phyloP scores from a whole-genome alignment of 176 grass and related monocot genomes.

The Ampelocalamus luodianensis region DNA sequence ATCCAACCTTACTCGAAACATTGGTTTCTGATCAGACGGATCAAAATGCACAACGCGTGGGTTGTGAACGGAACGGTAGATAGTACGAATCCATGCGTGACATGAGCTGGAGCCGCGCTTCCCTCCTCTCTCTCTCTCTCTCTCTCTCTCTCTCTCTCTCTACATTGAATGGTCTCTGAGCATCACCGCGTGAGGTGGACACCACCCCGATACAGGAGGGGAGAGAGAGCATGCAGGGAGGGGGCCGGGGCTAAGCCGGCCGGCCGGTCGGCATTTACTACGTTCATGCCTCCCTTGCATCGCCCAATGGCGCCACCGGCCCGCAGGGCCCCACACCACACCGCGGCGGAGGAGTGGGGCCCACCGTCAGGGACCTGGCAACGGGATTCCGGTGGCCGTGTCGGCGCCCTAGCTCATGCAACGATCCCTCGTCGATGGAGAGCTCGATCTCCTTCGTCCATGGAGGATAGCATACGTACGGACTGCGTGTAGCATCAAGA shows the following conservation, averaged over 20 bases:
- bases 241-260: background rate
- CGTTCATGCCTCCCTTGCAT: constrained; percentile 62
- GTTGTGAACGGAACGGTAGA: background rate
- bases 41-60: background rate
- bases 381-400: constrained; percentile 41
- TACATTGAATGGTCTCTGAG: constrained; percentile 60
- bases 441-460: background rate
- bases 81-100: background rate
- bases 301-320: constrained; percentile 42
- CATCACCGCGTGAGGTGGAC: constrained; percentile 62
- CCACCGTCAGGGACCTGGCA: background rate
- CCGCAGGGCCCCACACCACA: background rate
- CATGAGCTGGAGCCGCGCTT: constrained; percentile 50
- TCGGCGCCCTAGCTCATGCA: background rate
- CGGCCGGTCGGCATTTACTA: constrained; percentile 46
- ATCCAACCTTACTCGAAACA: background rate
- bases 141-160: background rate
- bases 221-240: background rate
- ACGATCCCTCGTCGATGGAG: background rate
- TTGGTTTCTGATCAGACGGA: background rate
- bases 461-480: background rate
- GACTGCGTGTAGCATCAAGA: background rate
- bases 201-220: constrained; percentile 8
- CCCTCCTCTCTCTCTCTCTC: background rate
- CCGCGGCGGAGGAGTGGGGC: background rate